Conservation (phyloP, 805 yeast genomes). For the Sugiyamaella lignohabitans region DNA sequence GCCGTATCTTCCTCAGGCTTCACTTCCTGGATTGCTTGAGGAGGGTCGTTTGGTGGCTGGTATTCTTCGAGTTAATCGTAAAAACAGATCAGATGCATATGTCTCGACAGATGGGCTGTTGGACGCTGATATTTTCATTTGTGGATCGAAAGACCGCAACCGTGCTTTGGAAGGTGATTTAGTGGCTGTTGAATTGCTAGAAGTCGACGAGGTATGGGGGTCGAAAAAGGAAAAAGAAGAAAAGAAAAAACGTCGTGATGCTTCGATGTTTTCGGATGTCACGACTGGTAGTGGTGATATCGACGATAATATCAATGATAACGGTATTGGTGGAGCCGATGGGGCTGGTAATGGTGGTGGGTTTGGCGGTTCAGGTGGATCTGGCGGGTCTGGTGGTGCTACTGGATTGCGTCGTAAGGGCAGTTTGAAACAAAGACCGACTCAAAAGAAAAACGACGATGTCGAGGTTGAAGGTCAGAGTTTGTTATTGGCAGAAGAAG, state of each 20-base stretch:
- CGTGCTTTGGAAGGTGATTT: constrained; percentile 95
- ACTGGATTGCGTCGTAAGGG: constrained; percentile 64
- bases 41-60: constrained; percentile 94
- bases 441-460: constrained; percentile 95
- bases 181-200: constrained; percentile 90
- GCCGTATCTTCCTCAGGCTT: constrained; percentile 90
- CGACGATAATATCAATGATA: constrained; percentile 18
- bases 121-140: constrained; percentile 94
- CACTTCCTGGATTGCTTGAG: constrained; percentile 78
- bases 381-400: too few relatives aligned
- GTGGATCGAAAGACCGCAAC: constrained; percentile 97
- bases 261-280: constrained; percentile 43
- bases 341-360: constrained; percentile 26
- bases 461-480: constrained; percentile 99
- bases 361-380: background rate
- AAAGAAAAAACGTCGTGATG: constrained; percentile 78
- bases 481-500: constrained; percentile 84
- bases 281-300: constrained; percentile 29
- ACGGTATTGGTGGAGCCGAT: constrained; percentile 27
- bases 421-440: constrained; percentile 88
- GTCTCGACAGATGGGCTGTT: constrained; percentile 94
- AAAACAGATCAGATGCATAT: constrained; percentile 95
- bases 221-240: constrained; percentile 96
- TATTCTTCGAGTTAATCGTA: constrained; percentile 85
- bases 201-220: constrained; percentile 97